These are phyloP conservation scores for Dactylellina drechsleri DNA, from an alignment of 2,329 filamentous ascomycete genomes.

Conservation along the genomic window DNA sequence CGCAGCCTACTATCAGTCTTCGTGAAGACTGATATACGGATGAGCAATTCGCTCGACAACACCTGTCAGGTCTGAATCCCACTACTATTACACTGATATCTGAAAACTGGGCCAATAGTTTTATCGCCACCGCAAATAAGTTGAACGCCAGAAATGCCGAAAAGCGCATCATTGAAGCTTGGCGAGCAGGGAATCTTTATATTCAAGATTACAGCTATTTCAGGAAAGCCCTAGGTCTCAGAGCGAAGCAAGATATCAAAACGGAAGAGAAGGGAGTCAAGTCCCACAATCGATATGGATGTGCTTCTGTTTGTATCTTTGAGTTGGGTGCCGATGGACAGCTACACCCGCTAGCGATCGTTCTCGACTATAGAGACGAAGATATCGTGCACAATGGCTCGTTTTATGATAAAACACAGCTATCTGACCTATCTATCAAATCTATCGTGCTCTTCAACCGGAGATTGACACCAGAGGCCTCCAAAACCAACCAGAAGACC, in stretches of 20 bases:
- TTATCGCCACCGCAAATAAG: too few relatives aligned
- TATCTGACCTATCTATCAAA: conserved; percentile 57
- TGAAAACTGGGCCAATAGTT: too few relatives aligned
- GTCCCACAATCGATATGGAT: conserved; percentile 58
- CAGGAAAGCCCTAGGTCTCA: too few relatives aligned
- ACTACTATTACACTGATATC: too few relatives aligned
- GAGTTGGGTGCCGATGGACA: conserved; percentile 63
- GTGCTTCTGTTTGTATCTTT: conserved; percentile 64
- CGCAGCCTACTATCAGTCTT: too few relatives aligned
- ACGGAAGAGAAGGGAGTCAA: conserved; percentile 54
- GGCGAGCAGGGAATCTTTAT: too few relatives aligned
- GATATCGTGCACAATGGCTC: conserved; percentile 7
- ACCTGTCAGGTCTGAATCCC: too few relatives aligned
- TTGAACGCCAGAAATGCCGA: too few relatives aligned
- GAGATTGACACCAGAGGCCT: conserved; percentile 59
- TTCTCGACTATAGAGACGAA: conserved; percentile 65
- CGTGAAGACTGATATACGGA: too few relatives aligned
- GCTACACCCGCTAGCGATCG: conserved; percentile 66
- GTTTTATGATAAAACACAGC: conserved; percentile 2
- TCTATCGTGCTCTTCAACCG: conserved; percentile 67
- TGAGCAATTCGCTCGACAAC: too few relatives aligned
- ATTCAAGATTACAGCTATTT: not conserved
- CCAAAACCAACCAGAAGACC: conserved; percentile 58
- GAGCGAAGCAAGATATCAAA: too few relatives aligned
- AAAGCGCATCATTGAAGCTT: too few relatives aligned